phyloP scores from a whole-genome alignment of 2,329 filamentous ascomycete genomes.

The Trichoderma endophyticum region DNA sequence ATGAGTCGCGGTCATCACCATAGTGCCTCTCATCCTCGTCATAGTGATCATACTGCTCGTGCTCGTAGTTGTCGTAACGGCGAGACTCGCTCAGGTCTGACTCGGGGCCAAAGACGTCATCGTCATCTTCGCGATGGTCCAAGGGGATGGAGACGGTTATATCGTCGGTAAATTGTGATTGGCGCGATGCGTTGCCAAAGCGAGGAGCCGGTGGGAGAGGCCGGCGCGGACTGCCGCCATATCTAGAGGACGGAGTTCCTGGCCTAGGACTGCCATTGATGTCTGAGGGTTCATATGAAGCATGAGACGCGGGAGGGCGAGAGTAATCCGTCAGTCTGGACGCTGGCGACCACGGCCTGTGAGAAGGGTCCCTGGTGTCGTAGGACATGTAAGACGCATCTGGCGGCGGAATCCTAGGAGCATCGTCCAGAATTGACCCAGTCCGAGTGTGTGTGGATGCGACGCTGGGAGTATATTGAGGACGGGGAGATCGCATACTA shows the following conservation, averaged over 20 bases:
- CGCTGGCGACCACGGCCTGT: conserved; percentile 58
- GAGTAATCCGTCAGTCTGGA: conserved; percentile 58
- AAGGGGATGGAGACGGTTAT: conserved; percentile 71
- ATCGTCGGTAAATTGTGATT: conserved; percentile 60
- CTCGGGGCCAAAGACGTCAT: conserved; percentile 73
- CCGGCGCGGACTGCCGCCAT: conserved; percentile 81
- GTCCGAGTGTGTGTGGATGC: conserved; percentile 43
- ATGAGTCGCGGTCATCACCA: conserved; percentile 53
- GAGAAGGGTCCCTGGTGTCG: conserved; percentile 46
- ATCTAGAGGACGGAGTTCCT: conserved; percentile 84
- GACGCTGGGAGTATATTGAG: conserved; percentile 53
- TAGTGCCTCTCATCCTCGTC: conserved; percentile 61
- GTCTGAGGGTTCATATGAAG: conserved; percentile 81
- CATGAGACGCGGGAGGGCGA: conserved; percentile 66
- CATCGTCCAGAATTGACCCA: conserved; percentile 53
- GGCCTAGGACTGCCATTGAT: conserved; percentile 87
- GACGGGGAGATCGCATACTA: conserved; percentile 42
- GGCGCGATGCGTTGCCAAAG: conserved; percentile 59
- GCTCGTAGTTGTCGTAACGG: not conserved
- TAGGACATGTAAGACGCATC: conserved; percentile 63
- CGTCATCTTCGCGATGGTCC: conserved; percentile 52
- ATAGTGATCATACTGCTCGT: conserved; percentile 40
- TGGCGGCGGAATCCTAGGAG: conserved; percentile 58
- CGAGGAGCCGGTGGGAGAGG: conserved; percentile 86
- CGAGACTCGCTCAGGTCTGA: conserved; percentile 54